These are phyloP conservation scores for Saposhnikovia divaricata DNA, from an alignment of 129 eudicot genomes.

Conservation along the genomic window DNA sequence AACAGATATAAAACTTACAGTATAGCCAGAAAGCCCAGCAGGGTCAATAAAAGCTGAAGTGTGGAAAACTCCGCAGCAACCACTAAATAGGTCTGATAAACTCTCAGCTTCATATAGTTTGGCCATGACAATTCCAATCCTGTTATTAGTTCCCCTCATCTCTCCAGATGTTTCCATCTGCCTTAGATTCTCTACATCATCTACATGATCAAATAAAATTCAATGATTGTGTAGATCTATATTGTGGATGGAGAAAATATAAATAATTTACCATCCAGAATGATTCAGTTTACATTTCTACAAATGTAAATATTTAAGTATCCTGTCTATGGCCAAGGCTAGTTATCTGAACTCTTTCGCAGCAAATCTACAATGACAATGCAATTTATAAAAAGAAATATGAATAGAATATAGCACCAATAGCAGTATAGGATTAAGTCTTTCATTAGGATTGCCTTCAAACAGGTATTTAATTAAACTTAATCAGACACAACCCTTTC, in stretches of 20 bases:
- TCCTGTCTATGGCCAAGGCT: background rate
- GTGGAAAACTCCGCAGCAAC: slow-evolving; percentile 68
- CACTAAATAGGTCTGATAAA: slow-evolving; percentile 50
- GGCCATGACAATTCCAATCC: slow-evolving; percentile 46
- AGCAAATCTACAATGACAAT: background rate
- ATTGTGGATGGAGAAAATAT: background rate
- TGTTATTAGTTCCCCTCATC: slow-evolving; percentile 32
- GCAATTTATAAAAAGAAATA: background rate
- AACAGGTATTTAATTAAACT: too few relatives aligned
- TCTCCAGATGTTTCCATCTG: slow-evolving; percentile 57
- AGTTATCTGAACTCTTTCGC: background rate
- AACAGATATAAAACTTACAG: slow-evolving; percentile 44
- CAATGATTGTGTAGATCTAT: background rate
- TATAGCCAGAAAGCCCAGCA: slow-evolving; percentile 66
- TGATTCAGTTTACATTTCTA: background rate
- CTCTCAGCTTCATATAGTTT: slow-evolving; percentile 35
- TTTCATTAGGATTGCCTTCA: too few relatives aligned
- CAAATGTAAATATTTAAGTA: background rate
- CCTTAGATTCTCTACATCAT: slow-evolving; percentile 53
- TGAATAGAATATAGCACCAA: too few relatives aligned
- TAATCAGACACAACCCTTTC: background rate
- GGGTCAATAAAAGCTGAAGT: slow-evolving; percentile 73
- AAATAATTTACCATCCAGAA: background rate
- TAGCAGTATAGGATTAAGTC: background rate
- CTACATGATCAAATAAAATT: slow-evolving; percentile 29